A percentile compares a stretch with the other conserved stretches of the same genome.
These are phyloP conservation scores for Spatholobus suberectus DNA, from an alignment of 306 rosid species.

Conservation along the genomic window DNA sequence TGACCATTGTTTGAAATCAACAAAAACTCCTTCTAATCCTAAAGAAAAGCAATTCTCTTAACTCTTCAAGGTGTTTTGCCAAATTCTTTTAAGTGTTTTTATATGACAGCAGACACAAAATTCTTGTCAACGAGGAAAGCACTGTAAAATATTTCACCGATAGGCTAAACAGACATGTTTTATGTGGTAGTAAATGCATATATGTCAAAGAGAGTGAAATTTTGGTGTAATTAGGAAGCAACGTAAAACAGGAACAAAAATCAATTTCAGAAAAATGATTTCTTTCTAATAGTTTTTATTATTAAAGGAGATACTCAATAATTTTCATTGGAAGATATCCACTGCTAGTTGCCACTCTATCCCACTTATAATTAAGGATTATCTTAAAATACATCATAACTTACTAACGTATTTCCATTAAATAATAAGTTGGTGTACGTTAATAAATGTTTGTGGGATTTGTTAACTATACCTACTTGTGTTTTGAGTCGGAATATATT, in stretches of 20 bases:
- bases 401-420: no score
- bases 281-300: no score
- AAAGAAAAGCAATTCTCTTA: background rate
- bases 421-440: no score
- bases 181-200: background rate
- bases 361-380: no score
- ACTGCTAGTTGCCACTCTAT: no score
- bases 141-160: background rate
- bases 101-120: background rate
- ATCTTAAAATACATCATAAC: no score
- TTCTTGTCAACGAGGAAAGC: background rate
- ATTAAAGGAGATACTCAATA: no score
- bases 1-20: background rate
- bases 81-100: background rate
- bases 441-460: no score
- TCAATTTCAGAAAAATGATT: background rate
- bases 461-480: no score
- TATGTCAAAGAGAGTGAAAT: background rate
- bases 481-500: no score
- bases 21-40: constrained; percentile 4
- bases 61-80: background rate
- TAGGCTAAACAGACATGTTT: background rate
- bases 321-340: no score
- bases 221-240: background rate
- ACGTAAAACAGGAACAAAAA: background rate